Evolutionary conservation across 2,329 filamentous ascomycete genomes (phyloP).

Genomic region (Cytospora paraplurivora): DNA sequence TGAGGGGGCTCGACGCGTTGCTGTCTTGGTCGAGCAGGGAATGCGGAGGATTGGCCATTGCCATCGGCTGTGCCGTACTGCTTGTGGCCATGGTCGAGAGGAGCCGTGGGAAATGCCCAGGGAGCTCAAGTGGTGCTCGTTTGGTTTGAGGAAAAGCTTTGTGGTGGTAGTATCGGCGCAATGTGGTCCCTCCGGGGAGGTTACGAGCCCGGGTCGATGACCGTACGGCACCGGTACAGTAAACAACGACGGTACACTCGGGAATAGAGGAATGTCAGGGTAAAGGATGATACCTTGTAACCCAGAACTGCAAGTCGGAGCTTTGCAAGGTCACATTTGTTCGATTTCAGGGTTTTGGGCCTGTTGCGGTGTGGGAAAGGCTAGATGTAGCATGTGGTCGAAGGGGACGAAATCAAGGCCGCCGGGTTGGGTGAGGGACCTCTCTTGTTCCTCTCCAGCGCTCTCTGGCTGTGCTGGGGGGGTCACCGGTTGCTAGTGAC

Average conservation of each 20-base stretch:
- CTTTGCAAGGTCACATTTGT: constrained; percentile 25
- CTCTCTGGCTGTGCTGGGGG: background rate
- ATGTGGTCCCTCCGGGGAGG: constrained; percentile 6
- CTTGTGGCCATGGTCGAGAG: constrained; percentile 51
- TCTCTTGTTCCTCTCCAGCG: background rate
- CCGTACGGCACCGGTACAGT: constrained; percentile 5
- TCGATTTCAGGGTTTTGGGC: constrained; percentile 7
- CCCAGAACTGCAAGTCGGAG: constrained; percentile 15
- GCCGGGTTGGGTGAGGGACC: background rate
- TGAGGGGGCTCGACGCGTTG: constrained; percentile 85
- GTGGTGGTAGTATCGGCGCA: constrained; percentile 23
- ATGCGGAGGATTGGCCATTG: constrained; percentile 52
- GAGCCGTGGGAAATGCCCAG: background rate
- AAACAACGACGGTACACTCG: constrained; percentile 15
- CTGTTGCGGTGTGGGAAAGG: constrained; percentile 18
- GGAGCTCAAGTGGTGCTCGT: constrained; percentile 1
- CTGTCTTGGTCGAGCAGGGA: constrained; percentile 60
- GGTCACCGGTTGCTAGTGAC: background rate
- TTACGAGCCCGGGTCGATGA: constrained; percentile 7
- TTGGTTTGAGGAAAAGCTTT: background rate
- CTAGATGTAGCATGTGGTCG: constrained; percentile 15
- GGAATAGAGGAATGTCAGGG: constrained; percentile 7
- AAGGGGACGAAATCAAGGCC: constrained; percentile 18
- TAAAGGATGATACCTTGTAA: constrained; percentile 14
- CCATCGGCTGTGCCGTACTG: constrained; percentile 51